A percentile compares a stretch with the other conserved stretches of the same genome.
phyloP scores from a whole-genome alignment of 352 stramenopile species.

The Phytophthora cryptogea region DNA sequence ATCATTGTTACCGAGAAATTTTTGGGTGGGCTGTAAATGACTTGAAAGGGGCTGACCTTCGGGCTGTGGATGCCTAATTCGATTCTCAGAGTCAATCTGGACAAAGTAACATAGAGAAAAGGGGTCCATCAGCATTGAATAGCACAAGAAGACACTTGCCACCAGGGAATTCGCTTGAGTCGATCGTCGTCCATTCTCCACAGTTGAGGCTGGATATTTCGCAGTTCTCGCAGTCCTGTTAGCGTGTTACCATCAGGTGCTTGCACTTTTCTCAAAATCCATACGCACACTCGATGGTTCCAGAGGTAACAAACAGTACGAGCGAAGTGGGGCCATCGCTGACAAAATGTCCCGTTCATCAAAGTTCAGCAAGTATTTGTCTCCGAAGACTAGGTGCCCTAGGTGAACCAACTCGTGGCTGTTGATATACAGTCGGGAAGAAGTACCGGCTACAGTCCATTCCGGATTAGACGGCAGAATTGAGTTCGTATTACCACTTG shows the following conservation, averaged over 20 bases:
- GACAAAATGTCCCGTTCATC: slow-evolving; percentile 33
- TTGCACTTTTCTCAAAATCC: slow-evolving; percentile 2
- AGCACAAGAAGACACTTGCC: slow-evolving; percentile 12
- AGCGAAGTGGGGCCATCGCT: slow-evolving; percentile 12
- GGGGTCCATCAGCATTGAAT: not conserved
- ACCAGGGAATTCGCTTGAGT: slow-evolving; percentile 14
- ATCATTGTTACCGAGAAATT: too few species aligned
- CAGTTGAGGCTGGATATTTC: slow-evolving; percentile 10
- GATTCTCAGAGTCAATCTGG: too few species aligned
- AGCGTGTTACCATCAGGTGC: not conserved
- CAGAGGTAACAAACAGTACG: slow-evolving; percentile 25
- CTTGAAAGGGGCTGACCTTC: too few species aligned
- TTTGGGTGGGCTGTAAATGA: too few species aligned
- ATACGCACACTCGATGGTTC: slow-evolving; percentile 29
- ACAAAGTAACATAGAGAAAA: too few species aligned
- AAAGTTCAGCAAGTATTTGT: slow-evolving; percentile 24
- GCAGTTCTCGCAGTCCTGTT: not conserved
- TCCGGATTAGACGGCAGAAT: not conserved
- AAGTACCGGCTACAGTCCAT: not conserved
- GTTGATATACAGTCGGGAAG: slow-evolving; percentile 1
- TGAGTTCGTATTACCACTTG: not conserved
- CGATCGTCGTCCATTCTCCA: slow-evolving; percentile 22
- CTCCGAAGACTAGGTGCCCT: slow-evolving; percentile 28
- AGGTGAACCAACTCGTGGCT: slow-evolving; percentile 36
- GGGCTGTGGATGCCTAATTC: too few species aligned